Evolutionary conservation across 2,329 filamentous ascomycete species (phyloP).

Genomic region (Hypomyces rosellus): DNA sequence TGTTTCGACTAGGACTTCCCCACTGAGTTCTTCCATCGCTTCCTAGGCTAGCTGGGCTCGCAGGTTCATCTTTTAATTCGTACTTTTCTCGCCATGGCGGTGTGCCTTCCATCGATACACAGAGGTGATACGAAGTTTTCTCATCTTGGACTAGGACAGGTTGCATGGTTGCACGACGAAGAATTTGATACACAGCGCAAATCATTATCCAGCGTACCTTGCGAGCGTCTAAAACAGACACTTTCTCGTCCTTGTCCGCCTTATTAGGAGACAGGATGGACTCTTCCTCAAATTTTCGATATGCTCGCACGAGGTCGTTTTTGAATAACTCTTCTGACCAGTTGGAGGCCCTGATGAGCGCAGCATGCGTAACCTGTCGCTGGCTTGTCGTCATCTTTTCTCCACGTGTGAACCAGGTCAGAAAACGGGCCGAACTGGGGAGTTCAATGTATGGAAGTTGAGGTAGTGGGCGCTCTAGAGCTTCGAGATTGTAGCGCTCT

Average conservation of each 20-base stretch:
- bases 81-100: constrained; percentile 40
- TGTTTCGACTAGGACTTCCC: constrained; percentile 8
- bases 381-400: constrained; percentile 42
- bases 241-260: constrained; percentile 49
- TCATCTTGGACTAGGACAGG: constrained; percentile 56
- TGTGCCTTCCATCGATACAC: constrained; percentile 35
- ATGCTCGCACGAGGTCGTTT: constrained; percentile 60
- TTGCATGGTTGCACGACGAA: constrained; percentile 55
- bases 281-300: constrained; percentile 63
- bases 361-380: constrained; percentile 44
- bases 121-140: constrained; percentile 51
- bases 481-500: constrained; percentile 47
- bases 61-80: constrained; percentile 21
- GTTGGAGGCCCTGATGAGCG: constrained; percentile 48
- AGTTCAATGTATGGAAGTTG: constrained; percentile 49
- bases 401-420: constrained; percentile 36
- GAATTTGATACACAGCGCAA: constrained; percentile 67
- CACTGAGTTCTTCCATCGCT: constrained; percentile 16
- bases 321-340: constrained; percentile 30
- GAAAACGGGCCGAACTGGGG: constrained; percentile 25
- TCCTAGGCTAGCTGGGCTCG: constrained; percentile 7
- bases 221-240: constrained; percentile 55
- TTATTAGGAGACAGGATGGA: constrained; percentile 43
- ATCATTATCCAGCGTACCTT: constrained; percentile 75
- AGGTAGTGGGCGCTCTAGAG: constrained; percentile 61